A percentile compares a stretch with the other conserved stretches of the same genome.
phyloP scores from a whole-genome alignment of 257 asterid species.

The Mentha longifolia region DNA sequence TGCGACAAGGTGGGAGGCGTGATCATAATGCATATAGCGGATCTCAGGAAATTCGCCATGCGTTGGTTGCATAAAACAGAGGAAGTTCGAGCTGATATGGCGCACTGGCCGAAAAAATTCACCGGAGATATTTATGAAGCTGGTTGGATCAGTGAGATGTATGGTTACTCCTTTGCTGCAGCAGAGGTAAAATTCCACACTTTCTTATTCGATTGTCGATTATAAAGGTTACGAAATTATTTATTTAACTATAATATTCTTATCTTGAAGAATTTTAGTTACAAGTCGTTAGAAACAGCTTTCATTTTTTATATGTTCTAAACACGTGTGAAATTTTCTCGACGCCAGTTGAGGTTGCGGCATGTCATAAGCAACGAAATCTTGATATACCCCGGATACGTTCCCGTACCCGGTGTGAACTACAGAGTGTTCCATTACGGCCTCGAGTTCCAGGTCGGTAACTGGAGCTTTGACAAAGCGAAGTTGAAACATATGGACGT shows the following conservation, averaged over 20 bases:
- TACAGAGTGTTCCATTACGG: slow-evolving; percentile 91
- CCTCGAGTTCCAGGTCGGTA: slow-evolving; percentile 78
- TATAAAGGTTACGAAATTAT: no score
- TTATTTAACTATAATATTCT: no score
- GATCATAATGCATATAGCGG: slow-evolving; percentile 81
- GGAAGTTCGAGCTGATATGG: slow-evolving; percentile 89
- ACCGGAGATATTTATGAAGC: slow-evolving; percentile 95
- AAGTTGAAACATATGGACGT: slow-evolving; percentile 77
- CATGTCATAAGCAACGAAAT: slow-evolving; percentile 73
- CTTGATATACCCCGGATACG: slow-evolving; percentile 90
- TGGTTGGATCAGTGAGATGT: slow-evolving; percentile 99
- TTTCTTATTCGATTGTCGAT: no score
- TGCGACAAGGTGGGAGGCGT: slow-evolving; percentile 99
- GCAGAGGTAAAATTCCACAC: slow-evolving; percentile 69
- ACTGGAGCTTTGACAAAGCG: slow-evolving; percentile 96
- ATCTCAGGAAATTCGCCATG: slow-evolving; percentile 77
- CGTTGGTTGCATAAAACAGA: slow-evolving; percentile 95
- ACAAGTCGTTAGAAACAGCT: neutral
- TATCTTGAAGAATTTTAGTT: no score
- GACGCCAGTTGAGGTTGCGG: slow-evolving; percentile 73
- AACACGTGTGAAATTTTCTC: slow-evolving; percentile 6
- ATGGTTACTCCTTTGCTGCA: slow-evolving; percentile 98
- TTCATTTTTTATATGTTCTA: neutral
- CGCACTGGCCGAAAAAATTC: slow-evolving; percentile 83
- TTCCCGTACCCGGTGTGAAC: slow-evolving; percentile 69